Conservation (phyloP, 148 eudicot genomes). For the Amaranthus hypochondriacus region DNA sequence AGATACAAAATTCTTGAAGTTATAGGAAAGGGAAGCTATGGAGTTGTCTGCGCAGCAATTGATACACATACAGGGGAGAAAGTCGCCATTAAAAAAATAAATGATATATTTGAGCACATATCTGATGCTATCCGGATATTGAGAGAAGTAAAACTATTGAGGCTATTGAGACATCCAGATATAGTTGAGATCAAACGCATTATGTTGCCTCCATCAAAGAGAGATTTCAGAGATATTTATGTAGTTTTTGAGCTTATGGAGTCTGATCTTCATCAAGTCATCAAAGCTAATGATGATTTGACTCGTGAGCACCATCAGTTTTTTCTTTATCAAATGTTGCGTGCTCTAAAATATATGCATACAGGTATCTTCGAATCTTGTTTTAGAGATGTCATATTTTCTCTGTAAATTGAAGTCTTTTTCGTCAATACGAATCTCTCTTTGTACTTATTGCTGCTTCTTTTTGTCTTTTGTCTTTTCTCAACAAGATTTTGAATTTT, state of each 20-base stretch:
- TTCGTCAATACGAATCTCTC: too few relatives aligned
- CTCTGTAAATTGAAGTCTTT: too few relatives aligned
- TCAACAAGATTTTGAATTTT: neutral
- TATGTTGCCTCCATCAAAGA: constrained; percentile 75
- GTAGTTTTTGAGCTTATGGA: constrained; percentile 97
- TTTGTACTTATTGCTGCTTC: too few relatives aligned
- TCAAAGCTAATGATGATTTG: constrained; percentile 84
- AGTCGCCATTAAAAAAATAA: constrained; percentile 85
- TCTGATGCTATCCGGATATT: constrained; percentile 82
- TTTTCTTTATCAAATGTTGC: constrained; percentile 88
- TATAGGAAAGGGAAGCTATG: constrained; percentile 87
- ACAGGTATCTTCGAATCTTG: constrained; percentile 40
- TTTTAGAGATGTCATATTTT: too few relatives aligned
- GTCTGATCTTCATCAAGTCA: constrained; percentile 87
- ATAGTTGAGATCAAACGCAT: constrained; percentile 89
- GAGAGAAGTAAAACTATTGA: constrained; percentile 75
- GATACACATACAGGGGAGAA: constrained; percentile 85
- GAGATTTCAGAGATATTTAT: constrained; percentile 77
- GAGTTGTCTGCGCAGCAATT: constrained; percentile 85
- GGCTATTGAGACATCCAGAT: constrained; percentile 89
- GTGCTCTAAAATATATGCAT: constrained; percentile 90
- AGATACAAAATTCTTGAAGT: constrained; percentile 79
- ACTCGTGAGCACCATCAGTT: constrained; percentile 85
- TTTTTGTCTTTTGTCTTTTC: too few relatives aligned
- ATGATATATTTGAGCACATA: constrained; percentile 74